Percentiles rank a stretch among this genome's conserved stretches.
These are phyloP conservation scores for Abrus precatorius DNA, from an alignment of 306 rosid genomes.

Conservation along the genomic window DNA sequence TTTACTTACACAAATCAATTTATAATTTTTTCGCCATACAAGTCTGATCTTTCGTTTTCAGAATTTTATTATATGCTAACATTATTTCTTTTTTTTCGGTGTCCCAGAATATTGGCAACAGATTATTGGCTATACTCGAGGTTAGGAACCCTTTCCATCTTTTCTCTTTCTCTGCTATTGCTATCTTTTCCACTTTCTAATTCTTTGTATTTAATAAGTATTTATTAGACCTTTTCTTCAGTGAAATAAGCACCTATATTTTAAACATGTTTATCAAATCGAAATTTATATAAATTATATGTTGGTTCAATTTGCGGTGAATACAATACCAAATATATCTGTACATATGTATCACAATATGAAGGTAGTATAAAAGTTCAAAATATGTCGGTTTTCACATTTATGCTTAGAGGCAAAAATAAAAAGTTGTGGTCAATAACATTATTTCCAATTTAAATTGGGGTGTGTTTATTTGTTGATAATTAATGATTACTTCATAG, in stretches of 20 bases:
- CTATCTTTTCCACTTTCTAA: background rate
- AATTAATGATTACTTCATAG: background rate
- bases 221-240: background rate
- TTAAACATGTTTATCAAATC: background rate
- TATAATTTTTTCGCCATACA: background rate
- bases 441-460: background rate
- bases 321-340: too few species aligned
- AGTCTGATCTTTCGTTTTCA: background rate
- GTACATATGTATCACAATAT: background rate
- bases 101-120: constrained; percentile 15
- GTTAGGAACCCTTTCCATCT: constrained; percentile 8
- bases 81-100: background rate
- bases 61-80: constrained; percentile 7
- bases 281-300: background rate
- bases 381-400: background rate
- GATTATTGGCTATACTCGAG: constrained; percentile 31
- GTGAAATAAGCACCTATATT: background rate
- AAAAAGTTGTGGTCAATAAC: background rate
- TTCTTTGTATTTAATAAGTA: background rate
- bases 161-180: background rate
- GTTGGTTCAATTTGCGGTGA: background rate
- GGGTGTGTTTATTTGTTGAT: background rate
- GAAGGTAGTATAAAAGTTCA: background rate
- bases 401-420: background rate
- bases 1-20: background rate